Percentiles rank a stretch among this genome's conserved stretches.
These are phyloP conservation scores for Cyclanthera cordifolia DNA, from an alignment of 306 rosid genomes.

Conservation along the genomic window DNA sequence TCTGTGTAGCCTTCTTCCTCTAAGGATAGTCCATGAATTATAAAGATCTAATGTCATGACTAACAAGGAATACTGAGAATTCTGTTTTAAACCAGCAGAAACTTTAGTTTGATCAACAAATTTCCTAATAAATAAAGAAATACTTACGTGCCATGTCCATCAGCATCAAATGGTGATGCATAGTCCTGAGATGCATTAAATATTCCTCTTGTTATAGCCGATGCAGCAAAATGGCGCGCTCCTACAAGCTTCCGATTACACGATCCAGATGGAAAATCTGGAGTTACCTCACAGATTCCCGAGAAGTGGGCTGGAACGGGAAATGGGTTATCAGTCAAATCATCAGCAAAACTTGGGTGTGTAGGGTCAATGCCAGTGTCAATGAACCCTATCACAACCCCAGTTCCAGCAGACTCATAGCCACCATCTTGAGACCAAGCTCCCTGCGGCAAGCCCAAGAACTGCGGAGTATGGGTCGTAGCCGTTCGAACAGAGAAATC, in stretches of 20 bases:
- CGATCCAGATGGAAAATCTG: conserved; percentile 92
- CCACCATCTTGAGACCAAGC: conserved; percentile 90
- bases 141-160: conserved; percentile 99
- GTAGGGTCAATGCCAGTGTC: conserved; percentile 95
- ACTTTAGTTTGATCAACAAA: background rate
- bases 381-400: conserved; percentile 72
- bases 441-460: conserved; percentile 85
- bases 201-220: conserved; percentile 94
- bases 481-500: conserved; percentile 94
- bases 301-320: conserved; percentile 80
- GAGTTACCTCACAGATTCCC: conserved; percentile 90
- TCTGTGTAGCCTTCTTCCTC: background rate
- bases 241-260: conserved; percentile 97
- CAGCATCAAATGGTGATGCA: conserved; percentile 95
- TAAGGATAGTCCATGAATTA: background rate
- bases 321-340: conserved; percentile 30
- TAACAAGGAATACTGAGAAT: background rate
- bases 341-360: conserved; percentile 72
- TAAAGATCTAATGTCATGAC: too few relatives aligned
- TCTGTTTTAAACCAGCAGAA: background rate
- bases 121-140: conserved; percentile 15
- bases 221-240: conserved; percentile 93
- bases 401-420: conserved; percentile 76
- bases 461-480: conserved; percentile 85
- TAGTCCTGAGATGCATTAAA: conserved; percentile 75